Evolutionary conservation across 2,329 filamentous ascomycete genomes (phyloP).

Genomic region (Diaporthe sp.): DNA sequence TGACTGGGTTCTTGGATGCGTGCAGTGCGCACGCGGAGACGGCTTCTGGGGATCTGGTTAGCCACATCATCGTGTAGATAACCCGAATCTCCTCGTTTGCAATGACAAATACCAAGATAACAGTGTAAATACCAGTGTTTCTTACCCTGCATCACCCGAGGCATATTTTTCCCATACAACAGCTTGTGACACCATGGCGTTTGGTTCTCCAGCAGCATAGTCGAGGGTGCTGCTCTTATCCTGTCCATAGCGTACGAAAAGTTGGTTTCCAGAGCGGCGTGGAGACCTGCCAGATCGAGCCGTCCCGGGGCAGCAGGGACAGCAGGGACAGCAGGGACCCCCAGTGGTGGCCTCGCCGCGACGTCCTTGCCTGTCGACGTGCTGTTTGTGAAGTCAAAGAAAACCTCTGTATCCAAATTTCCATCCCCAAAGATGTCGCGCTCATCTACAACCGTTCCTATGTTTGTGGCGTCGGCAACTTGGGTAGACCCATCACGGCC

Average conservation of each 20-base stretch:
- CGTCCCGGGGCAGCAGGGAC: not conserved
- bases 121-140: not conserved
- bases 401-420: not conserved
- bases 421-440: not conserved
- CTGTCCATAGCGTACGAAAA: slow-evolving; percentile 57
- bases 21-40: slow-evolving; percentile 68
- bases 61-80: not conserved
- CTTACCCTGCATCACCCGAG: slow-evolving; percentile 63
- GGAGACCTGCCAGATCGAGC: slow-evolving; percentile 27
- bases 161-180: slow-evolving; percentile 67
- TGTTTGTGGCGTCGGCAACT: not conserved
- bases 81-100: accelerated
- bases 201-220: slow-evolving; percentile 62
- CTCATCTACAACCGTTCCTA: not conserved
- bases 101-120: no score
- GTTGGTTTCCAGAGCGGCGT: slow-evolving; percentile 24
- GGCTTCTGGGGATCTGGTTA: slow-evolving; percentile 56
- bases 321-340: not conserved
- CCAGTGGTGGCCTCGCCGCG: not conserved
- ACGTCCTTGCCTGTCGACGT: not conserved
- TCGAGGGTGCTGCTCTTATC: slow-evolving; percentile 63
- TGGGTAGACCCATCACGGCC: not conserved
- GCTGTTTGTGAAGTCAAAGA: not conserved
- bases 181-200: slow-evolving; percentile 68
- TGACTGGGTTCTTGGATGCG: slow-evolving; percentile 62